Evolutionary conservation across 176 grass and related monocot genomes (phyloP).

Genomic region (Paspalum notatum): DNA sequence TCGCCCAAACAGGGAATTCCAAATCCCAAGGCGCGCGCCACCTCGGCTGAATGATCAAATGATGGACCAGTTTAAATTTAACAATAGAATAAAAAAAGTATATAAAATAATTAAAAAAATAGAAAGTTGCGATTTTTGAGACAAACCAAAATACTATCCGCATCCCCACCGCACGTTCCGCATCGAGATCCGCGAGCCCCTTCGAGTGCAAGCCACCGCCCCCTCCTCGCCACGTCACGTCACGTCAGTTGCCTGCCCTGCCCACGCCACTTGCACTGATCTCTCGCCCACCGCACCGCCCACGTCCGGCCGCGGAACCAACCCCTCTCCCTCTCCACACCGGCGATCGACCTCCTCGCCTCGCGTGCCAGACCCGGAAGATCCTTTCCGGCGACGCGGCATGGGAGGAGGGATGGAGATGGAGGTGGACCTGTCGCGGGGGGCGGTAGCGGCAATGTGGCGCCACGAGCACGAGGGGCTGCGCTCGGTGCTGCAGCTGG

Average conservation of each 20-base stretch:
- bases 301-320: background rate
- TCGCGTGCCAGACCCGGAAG: background rate
- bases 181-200: background rate
- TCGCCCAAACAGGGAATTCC: too few relatives aligned
- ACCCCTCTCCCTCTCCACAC: background rate
- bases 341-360: background rate
- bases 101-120: too few relatives aligned
- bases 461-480: background rate
- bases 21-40: too few relatives aligned
- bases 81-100: too few relatives aligned
- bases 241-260: too few relatives aligned
- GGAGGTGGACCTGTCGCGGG: background rate
- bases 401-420: background rate
- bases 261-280: too few relatives aligned
- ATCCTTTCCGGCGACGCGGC: background rate
- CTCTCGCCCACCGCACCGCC: too few relatives aligned
- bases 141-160: too few relatives aligned
- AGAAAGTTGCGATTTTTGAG: too few relatives aligned
- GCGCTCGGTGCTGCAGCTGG: constrained; percentile 2
- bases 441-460: background rate
- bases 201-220: background rate
- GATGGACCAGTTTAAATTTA: too few relatives aligned
- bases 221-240: background rate
- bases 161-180: background rate
- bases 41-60: too few relatives aligned